These are phyloP conservation scores for Blastocystis sp. DNA, from an alignment of 352 stramenopile genomes.

Conservation along the genomic window DNA sequence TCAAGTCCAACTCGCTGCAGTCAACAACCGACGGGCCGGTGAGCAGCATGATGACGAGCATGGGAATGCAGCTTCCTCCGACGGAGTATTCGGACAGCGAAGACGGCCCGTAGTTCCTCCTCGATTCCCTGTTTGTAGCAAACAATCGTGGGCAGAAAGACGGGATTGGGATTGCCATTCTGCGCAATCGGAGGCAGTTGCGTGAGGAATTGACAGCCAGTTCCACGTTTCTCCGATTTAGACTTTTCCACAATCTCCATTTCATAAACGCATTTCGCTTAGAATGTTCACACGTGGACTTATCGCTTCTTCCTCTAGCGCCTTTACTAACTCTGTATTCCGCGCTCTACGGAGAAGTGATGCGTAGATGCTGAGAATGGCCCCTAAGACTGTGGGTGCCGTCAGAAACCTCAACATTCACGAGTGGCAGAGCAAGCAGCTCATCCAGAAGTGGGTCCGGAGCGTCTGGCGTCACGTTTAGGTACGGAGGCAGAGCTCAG, in stretches of 20 bases:
- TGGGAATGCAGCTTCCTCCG: constrained; percentile 10
- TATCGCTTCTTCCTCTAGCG: constrained; percentile 45
- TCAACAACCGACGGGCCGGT: neutral
- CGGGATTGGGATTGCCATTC: no score
- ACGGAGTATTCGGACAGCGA: neutral
- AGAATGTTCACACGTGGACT: constrained; percentile 66
- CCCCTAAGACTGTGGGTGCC: constrained; percentile 67
- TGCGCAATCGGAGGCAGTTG: neutral
- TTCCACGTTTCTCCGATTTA: constrained; percentile 61
- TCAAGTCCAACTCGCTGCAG: constrained; percentile 12
- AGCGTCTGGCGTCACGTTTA: constrained; percentile 76
- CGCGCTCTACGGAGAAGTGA: neutral
- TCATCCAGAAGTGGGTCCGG: constrained; percentile 85
- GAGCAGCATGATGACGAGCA: constrained; percentile 31
- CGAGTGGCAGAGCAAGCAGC: constrained; percentile 88
- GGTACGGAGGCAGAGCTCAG: constrained; percentile 78
- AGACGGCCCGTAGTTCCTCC: neutral
- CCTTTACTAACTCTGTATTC: constrained; percentile 54
- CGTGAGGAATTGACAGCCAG: neutral
- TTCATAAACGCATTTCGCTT: constrained; percentile 37
- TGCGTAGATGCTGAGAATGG: constrained; percentile 64
- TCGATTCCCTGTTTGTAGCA: neutral
- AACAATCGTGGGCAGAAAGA: neutral
- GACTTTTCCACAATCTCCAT: constrained; percentile 5
- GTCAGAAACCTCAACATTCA: constrained; percentile 84